Conservation (phyloP, 2,329 filamentous ascomycete genomes). For the Massarina eburnea region DNA sequence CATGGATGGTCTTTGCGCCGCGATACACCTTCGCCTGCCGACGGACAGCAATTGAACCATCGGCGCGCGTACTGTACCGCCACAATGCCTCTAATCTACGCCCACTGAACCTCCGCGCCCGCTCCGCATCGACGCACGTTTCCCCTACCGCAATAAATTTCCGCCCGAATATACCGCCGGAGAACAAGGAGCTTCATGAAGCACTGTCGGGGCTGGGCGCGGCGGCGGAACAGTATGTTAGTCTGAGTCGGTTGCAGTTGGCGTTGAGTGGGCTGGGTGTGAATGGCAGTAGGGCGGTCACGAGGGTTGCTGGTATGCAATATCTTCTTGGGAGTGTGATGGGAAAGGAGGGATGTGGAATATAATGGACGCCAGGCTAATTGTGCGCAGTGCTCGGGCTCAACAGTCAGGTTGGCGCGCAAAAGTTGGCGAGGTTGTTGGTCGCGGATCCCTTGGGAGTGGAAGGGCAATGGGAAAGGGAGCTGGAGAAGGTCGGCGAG, state of each 20-base stretch:
- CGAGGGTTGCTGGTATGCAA: constrained; percentile 57
- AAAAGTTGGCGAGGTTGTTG: constrained; percentile 65
- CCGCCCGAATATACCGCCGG: constrained; percentile 54
- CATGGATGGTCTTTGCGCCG: constrained; percentile 42
- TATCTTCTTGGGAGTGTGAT: constrained; percentile 17
- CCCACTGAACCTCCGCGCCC: constrained; percentile 20
- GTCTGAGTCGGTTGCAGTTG: constrained; percentile 70
- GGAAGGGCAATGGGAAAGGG: constrained; percentile 48
- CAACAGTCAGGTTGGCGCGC: constrained; percentile 57
- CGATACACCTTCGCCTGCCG: constrained; percentile 30
- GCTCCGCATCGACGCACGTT: constrained; percentile 47
- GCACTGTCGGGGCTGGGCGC: constrained; percentile 63
- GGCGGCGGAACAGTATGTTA: constrained; percentile 62
- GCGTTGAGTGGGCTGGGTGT: constrained; percentile 66
- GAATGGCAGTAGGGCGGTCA: constrained; percentile 48
- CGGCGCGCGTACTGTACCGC: constrained; percentile 25
- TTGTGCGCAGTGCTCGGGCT: constrained; percentile 50
- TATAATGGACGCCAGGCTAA: constrained; percentile 14
- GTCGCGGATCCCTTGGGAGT: constrained; percentile 49
- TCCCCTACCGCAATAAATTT: constrained; percentile 58
- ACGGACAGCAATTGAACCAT: constrained; percentile 28
- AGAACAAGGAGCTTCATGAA: constrained; percentile 59
- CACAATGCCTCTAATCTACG: constrained; percentile 24
- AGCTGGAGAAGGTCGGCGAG: constrained; percentile 38
- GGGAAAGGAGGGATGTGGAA: background rate